Conservation (phyloP, 2,329 filamentous ascomycete genomes). For the Mollisiaceae sp. region DNA sequence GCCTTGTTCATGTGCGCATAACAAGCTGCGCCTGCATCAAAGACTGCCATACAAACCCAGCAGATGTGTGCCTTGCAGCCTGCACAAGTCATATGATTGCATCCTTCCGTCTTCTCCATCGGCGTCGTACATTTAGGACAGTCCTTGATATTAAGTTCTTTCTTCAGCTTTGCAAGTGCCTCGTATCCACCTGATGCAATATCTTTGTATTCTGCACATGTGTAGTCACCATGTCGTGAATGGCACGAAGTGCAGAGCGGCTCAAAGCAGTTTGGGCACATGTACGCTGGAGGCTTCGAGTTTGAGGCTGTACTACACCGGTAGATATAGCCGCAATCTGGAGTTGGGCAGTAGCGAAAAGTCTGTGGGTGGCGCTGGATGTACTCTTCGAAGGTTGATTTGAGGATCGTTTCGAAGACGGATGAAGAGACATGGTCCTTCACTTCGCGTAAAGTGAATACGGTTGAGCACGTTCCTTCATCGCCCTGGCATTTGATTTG, state of each 20-base stretch:
- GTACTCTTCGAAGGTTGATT: slow-evolving; percentile 45
- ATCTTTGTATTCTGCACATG: neutral
- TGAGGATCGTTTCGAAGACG: slow-evolving; percentile 46
- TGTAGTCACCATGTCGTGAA: neutral
- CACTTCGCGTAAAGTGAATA: slow-evolving; percentile 27
- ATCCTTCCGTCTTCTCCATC: slow-evolving; percentile 31
- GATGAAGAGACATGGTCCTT: slow-evolving; percentile 40
- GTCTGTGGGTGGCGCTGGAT: slow-evolving; percentile 41
- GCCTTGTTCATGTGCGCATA: slow-evolving; percentile 32
- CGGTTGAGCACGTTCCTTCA: slow-evolving; percentile 28
- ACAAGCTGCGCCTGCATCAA: slow-evolving; percentile 12
- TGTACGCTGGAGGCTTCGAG: neutral
- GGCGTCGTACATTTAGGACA: slow-evolving; percentile 41
- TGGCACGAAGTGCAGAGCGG: slow-evolving; percentile 7
- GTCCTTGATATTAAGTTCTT: neutral
- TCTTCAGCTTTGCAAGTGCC: neutral
- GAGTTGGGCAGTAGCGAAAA: slow-evolving; percentile 49
- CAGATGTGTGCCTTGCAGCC: slow-evolving; percentile 12
- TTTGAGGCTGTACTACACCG: slow-evolving; percentile 35
- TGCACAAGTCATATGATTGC: slow-evolving; percentile 12
- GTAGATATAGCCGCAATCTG: slow-evolving; percentile 51
- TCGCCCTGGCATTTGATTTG: slow-evolving; percentile 33
- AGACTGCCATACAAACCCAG: slow-evolving; percentile 13
- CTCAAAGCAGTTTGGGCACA: slow-evolving; percentile 2
- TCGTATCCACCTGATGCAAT: neutral